Evolutionary conservation across 78 protist species (phyloP).

Genomic region (Dictyostelium purpureum): DNA sequence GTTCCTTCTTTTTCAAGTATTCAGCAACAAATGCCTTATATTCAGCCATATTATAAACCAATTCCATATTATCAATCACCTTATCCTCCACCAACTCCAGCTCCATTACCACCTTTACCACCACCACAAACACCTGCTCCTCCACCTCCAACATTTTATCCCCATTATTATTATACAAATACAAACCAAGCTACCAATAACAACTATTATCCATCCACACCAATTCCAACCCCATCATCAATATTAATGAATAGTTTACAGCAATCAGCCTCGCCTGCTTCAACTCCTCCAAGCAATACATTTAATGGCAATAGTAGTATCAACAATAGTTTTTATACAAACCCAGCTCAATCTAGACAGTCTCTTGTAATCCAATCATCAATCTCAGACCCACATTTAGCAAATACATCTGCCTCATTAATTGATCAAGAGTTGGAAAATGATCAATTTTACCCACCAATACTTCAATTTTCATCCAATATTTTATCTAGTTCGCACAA

Average conservation of each 20-base stretch:
- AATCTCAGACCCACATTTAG: not conserved
- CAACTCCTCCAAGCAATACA: not conserved
- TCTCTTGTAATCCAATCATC: not conserved
- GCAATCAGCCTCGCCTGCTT: not conserved
- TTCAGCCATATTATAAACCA: not conserved
- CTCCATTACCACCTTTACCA: not conserved
- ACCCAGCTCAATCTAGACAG: too few relatives aligned
- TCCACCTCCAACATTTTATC: not conserved
- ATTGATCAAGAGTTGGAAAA: not conserved
- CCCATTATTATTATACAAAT: too few relatives aligned
- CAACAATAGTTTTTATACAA: too few relatives aligned
- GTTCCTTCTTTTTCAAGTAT: not conserved
- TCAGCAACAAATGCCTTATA: not conserved
- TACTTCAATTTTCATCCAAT: not conserved
- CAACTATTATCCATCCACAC: not conserved
- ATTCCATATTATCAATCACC: not conserved
- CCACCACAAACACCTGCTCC: not conserved
- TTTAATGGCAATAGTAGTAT: not conserved
- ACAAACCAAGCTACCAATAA: not conserved
- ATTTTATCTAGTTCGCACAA: not conserved
- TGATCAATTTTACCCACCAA: constrained; percentile 14
- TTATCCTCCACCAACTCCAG: not conserved
- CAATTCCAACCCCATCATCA: not conserved
- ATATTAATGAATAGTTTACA: too few relatives aligned
- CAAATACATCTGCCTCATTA: not conserved